phyloP scores from a whole-genome alignment of 139 green algal species.

The Tetradesmus lagerheimii region DNA sequence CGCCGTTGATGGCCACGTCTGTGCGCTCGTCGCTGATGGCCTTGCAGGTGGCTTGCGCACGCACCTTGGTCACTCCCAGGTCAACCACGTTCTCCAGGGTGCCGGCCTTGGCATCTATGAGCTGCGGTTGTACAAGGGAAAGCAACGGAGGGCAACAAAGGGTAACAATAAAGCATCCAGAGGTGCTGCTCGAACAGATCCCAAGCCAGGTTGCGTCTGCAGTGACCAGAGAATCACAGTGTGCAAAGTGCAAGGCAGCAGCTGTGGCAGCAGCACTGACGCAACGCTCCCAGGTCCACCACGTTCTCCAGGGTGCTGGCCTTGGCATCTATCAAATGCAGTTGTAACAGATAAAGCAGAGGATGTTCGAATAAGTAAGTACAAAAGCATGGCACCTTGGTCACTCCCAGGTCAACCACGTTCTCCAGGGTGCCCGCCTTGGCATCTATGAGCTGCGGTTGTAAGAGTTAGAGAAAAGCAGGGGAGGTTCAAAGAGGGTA shows the following conservation, averaged over 20 bases:
- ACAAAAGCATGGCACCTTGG: too few species aligned
- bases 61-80: slow-evolving; percentile 64
- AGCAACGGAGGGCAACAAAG: neutral
- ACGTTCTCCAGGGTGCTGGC: too few species aligned
- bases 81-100: slow-evolving; percentile 78
- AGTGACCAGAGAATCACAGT: neutral
- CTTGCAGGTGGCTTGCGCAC: slow-evolving; percentile 63
- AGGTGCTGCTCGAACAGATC: too few species aligned
- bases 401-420: slow-evolving; percentile 68
- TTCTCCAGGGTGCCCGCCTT: slow-evolving; percentile 72
- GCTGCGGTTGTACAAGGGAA: slow-evolving; percentile 49
- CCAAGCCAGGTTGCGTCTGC: neutral
- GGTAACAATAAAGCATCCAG: too few species aligned
- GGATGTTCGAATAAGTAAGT: too few species aligned
- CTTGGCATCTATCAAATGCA: neutral
- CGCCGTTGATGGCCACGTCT: slow-evolving; percentile 59
- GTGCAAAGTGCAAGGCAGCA: neutral
- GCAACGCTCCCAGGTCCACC: too few species aligned
- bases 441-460: slow-evolving; percentile 70
- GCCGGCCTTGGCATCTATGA: slow-evolving; percentile 67
- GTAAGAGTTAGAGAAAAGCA: neutral
- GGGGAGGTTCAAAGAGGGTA: neutral
- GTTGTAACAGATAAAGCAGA: neutral
- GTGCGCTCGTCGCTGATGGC: slow-evolving; percentile 59
- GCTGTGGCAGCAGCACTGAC: neutral